Evolutionary conservation across 305 asterid genomes (phyloP).

Genomic region (Fraxinus angustifolia): DNA sequence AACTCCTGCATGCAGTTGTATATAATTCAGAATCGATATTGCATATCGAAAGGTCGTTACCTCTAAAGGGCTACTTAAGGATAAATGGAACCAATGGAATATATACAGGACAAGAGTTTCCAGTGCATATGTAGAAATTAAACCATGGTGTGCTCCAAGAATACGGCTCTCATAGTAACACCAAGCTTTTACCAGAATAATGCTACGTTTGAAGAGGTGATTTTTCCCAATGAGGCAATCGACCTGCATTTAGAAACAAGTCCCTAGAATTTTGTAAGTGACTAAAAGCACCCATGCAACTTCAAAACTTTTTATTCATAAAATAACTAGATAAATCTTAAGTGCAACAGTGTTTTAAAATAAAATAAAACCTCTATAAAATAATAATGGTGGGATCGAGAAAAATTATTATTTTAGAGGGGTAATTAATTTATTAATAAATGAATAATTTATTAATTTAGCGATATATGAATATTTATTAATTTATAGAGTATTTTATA

Average conservation of each 20-base stretch:
- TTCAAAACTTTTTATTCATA: not conserved
- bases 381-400: no score
- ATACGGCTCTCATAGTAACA: constrained; percentile 85
- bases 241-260: constrained; percentile 43
- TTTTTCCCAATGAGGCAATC: constrained; percentile 70
- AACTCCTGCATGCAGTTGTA: constrained; percentile 11
- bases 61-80: constrained; percentile 56
- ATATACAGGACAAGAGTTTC: constrained; percentile 71
- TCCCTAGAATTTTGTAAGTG: not conserved
- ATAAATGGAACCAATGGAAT: constrained; percentile 67
- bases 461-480: no score
- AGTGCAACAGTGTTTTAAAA: not conserved
- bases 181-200: constrained; percentile 78
- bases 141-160: constrained; percentile 84
- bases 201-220: constrained; percentile 79
- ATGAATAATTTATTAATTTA: no score
- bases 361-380: no score
- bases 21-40: not conserved
- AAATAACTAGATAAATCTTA: not conserved
- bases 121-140: constrained; percentile 85
- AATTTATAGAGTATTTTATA: no score
- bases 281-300: not conserved
- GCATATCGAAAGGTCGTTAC: constrained; percentile 34
- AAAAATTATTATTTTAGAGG: no score
- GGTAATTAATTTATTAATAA: no score